Conservation (phyloP, 768 basidiomycete species). For the Leccinum barrowsii region DNA sequence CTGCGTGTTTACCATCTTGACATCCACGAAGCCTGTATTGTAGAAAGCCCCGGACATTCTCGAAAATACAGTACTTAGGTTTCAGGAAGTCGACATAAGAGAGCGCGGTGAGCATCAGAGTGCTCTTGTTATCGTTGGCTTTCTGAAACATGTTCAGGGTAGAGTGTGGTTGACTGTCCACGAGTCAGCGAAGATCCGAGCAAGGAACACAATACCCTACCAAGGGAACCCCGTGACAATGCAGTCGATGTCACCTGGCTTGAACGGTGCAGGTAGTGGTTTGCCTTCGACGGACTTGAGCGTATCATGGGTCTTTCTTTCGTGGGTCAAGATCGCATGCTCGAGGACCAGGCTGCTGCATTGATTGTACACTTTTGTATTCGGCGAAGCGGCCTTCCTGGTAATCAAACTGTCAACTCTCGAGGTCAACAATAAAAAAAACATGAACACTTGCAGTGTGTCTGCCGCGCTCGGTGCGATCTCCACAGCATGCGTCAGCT, state of each 20-base stretch:
- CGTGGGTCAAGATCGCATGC: slow-evolving; percentile 52
- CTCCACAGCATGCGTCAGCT: slow-evolving; percentile 65
- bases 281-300: slow-evolving; percentile 39
- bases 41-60: slow-evolving; percentile 48
- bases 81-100: slow-evolving; percentile 41
- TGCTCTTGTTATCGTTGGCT: slow-evolving; percentile 65
- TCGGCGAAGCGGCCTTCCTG: slow-evolving; percentile 50
- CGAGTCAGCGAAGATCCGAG: slow-evolving; percentile 3
- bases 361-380: slow-evolving; percentile 60
- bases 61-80: slow-evolving; percentile 45
- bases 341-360: slow-evolving; percentile 63
- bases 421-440: not conserved
- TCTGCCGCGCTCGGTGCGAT: slow-evolving; percentile 71
- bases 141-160: slow-evolving; percentile 66
- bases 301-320: slow-evolving; percentile 37
- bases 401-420: slow-evolving; percentile 1
- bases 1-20: slow-evolving; percentile 39
- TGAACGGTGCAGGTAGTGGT: slow-evolving; percentile 43
- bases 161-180: slow-evolving; percentile 72
- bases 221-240: slow-evolving; percentile 76
- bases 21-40: slow-evolving; percentile 36
- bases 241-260: slow-evolving; percentile 54
- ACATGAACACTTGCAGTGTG: slow-evolving; percentile 45
- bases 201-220: slow-evolving; percentile 30
- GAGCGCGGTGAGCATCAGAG: slow-evolving; percentile 58